phyloP scores from a whole-genome alignment of 2,329 filamentous ascomycete genomes.

The Teratosphaeria viscida region DNA sequence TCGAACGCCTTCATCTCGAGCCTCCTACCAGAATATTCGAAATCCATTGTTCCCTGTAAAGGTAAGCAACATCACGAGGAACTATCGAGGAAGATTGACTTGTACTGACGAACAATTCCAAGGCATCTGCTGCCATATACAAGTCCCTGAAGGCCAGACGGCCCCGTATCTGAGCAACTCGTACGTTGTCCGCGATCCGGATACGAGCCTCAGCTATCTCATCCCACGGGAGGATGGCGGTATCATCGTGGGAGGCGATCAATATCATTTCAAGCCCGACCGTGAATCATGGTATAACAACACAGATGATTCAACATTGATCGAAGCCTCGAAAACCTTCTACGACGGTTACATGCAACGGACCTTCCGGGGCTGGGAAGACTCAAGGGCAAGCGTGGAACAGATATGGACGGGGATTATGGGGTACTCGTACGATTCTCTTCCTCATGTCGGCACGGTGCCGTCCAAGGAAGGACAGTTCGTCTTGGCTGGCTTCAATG shows the following conservation, averaged over 20 bases:
- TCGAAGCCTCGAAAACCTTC: slow-evolving; percentile 32
- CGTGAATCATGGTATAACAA: slow-evolving; percentile 27
- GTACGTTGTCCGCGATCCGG: background rate
- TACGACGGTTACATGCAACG: slow-evolving; percentile 39
- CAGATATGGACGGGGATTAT: slow-evolving; percentile 31
- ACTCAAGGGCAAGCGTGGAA: slow-evolving; percentile 26
- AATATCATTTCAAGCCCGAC: background rate
- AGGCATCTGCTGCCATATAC: background rate
- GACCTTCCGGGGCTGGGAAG: slow-evolving; percentile 39
- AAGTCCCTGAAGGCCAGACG: background rate
- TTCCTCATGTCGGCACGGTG: slow-evolving; percentile 35
- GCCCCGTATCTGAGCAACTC: background rate
- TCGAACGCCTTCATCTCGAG: slow-evolving; percentile 19
- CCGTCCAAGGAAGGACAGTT: slow-evolving; percentile 32
- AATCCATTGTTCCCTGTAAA: background rate
- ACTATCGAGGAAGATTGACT: background rate
- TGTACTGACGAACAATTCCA: background rate
- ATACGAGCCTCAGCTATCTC: slow-evolving; percentile 24
- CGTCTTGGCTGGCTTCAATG: slow-evolving; percentile 41
- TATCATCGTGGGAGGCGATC: slow-evolving; percentile 34
- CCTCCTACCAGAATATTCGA: background rate
- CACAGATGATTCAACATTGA: slow-evolving; percentile 34
- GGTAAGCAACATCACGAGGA: background rate
- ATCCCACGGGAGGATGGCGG: slow-evolving; percentile 34
- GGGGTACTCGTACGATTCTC: slow-evolving; percentile 11